A percentile compares a stretch with the other conserved stretches of the same genome.
Conservation (phyloP, 2,329 filamentous ascomycete genomes). For the Saccharata proteae region DNA sequence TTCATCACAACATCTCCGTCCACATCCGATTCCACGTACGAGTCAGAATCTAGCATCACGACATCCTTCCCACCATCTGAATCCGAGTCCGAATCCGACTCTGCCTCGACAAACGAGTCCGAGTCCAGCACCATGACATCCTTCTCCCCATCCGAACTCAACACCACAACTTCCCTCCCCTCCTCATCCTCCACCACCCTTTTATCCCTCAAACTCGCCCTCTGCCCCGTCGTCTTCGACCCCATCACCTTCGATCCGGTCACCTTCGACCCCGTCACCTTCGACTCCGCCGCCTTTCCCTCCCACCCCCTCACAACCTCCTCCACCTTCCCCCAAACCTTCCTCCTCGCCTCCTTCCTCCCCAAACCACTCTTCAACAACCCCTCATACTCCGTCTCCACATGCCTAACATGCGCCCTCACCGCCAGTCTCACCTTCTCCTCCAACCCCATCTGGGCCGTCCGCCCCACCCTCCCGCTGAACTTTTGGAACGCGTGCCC, state of each 20-base stretch:
- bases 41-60: no score
- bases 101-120: not conserved
- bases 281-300: not conserved
- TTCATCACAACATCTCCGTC: no score
- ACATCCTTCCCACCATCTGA: no score
- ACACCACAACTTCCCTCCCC: not conserved
- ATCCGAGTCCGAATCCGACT: no score
- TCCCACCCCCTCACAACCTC: conserved; percentile 15
- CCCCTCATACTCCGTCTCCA: conserved; percentile 36
- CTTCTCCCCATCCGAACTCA: not conserved
- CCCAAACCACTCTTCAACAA: conserved; percentile 17
- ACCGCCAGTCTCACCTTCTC: conserved; percentile 36
- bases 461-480: conserved; percentile 37
- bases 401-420: conserved; percentile 38
- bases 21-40: no score
- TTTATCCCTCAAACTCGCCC: not conserved
- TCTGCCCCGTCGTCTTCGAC: not conserved
- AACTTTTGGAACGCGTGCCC: conserved; percentile 33
- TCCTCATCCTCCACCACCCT: not conserved
- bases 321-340: conserved; percentile 14
- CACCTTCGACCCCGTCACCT: not conserved
- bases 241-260: not conserved
- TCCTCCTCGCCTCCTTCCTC: conserved; percentile 15
- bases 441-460: conserved; percentile 24
- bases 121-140: not conserved